These are phyloP conservation scores for Infundibulicybe gibba DNA, from an alignment of 768 basidiomycete species.

Conservation along the genomic window DNA sequence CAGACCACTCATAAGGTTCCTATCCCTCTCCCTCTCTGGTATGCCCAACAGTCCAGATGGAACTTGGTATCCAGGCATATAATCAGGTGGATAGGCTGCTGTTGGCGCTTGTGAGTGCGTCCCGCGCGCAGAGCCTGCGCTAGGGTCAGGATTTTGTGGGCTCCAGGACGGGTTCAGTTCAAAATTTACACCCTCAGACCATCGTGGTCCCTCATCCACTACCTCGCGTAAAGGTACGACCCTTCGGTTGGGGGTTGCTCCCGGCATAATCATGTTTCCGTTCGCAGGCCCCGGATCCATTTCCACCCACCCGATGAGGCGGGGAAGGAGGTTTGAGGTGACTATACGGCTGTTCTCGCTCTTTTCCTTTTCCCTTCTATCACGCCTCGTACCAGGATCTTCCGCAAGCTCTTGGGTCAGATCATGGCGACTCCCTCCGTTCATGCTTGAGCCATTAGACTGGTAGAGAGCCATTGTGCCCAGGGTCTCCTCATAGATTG, in stretches of 20 bases:
- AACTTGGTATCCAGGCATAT: no score
- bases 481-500: not conserved
- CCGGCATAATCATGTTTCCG: slow-evolving; percentile 26
- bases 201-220: not conserved
- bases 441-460: not conserved
- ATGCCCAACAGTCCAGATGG: no score
- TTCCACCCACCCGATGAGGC: not conserved
- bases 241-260: slow-evolving; percentile 25
- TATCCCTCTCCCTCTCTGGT: no score
- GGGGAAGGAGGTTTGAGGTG: not conserved
- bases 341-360: slow-evolving; percentile 1
- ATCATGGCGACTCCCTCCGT: not conserved
- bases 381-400: not conserved
- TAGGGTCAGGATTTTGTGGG: not conserved
- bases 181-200: not conserved
- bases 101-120: not conserved
- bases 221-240: slow-evolving; percentile 16
- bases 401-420: not conserved
- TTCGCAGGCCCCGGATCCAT: slow-evolving; percentile 5
- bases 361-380: slow-evolving; percentile 8
- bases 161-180: not conserved
- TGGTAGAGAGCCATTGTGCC: not conserved
- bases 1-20: no score
- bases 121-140: not conserved
- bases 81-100: not conserved